Evolutionary conservation across 2,329 filamentous ascomycete species (phyloP).

Genomic region (Aspergillus sp.): DNA sequence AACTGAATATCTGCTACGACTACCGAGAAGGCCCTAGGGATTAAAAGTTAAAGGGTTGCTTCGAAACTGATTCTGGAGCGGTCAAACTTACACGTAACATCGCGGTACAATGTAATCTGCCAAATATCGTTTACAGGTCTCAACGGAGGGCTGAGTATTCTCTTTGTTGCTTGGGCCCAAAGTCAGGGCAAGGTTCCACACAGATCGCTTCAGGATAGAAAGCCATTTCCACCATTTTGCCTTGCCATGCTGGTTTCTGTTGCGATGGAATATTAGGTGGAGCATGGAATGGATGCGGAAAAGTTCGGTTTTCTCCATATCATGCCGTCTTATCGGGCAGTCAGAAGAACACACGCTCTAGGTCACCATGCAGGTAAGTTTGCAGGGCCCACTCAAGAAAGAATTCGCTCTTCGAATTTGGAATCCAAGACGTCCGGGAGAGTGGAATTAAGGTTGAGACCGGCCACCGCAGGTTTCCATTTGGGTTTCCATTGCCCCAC

Average conservation of each 20-base stretch:
- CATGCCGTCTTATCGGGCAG: not conserved
- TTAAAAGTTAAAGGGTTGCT: not conserved
- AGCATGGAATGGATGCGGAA: conserved; percentile 49
- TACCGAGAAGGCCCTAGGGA: conserved; percentile 59
- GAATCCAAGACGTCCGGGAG: too few species aligned
- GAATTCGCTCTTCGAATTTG: too few species aligned
- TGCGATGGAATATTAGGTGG: conserved; percentile 73
- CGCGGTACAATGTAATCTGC: conserved; percentile 36
- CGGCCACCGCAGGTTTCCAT: too few species aligned
- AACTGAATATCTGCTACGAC: conserved; percentile 72
- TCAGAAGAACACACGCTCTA: not conserved
- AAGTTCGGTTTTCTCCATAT: conserved; percentile 33
- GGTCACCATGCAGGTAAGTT: not conserved
- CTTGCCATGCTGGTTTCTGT: conserved; percentile 85
- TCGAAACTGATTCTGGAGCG: not conserved
- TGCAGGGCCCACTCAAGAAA: too few species aligned
- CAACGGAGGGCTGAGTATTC: conserved; percentile 4
- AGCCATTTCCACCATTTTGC: conserved; percentile 80
- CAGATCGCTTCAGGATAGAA: conserved; percentile 66
- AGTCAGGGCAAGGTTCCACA: conserved; percentile 55
- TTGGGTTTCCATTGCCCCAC: not conserved
- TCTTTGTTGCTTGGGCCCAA: conserved; percentile 32
- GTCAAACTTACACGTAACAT: conserved; percentile 41
- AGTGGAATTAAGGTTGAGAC: too few species aligned
- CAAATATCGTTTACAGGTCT: conserved; percentile 34